Base-by-base conservation (phyloP, 208 protist species). In the Crithidia mellificae region DNA sequence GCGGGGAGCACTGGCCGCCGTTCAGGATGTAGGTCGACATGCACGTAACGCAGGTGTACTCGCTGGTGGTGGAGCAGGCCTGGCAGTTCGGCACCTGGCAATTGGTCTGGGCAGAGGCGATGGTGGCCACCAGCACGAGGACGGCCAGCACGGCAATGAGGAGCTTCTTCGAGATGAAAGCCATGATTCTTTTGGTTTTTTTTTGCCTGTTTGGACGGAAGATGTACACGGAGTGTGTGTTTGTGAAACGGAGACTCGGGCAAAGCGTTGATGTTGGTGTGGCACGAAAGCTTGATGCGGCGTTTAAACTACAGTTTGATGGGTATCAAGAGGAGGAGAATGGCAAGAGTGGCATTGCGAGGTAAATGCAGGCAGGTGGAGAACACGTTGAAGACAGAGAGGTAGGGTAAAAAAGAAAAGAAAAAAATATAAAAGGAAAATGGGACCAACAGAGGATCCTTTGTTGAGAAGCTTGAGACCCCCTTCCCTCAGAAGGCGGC, bases 121-220 rank as follows among this genome's bases (percentile, higher is more conserved):
- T 20, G 29, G 30, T 30, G 8, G 58, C 62, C 30, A 58, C 62
- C n/a, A 67, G 50, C 62, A 67, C 58, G 8, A 73, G 25, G 29
- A 64, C 58, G 12, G 51, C 67, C 58, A 61, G 57, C 36, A 52
- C 25, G 17, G 67, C 50, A 57, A 66, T 38, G 7, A 73, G 58
- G 32, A 73, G 6, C 67, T 46, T 59, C 29, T 66, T 73, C 41
- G 59, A 24, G n/a, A 46, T 25, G n/a, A 39, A 44, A 29, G 67
- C 7, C 67, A 73, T 73, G n/a, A n/a, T n/a, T 51, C 32, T 30
- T 51, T 25, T 41, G 2, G 9, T 74, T 83, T 83, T 77, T 7
- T 64, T 53, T 53, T 22, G n/a, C n/a, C n/a, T n/a, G n/a, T n/a
- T n/a, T n/a, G n/a, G n/a, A n/a, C n/a, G n/a, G n/a, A n/a, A n/a